Conservation (phyloP, 192 early-diverging fungal genomes). For the Backusella circina region DNA sequence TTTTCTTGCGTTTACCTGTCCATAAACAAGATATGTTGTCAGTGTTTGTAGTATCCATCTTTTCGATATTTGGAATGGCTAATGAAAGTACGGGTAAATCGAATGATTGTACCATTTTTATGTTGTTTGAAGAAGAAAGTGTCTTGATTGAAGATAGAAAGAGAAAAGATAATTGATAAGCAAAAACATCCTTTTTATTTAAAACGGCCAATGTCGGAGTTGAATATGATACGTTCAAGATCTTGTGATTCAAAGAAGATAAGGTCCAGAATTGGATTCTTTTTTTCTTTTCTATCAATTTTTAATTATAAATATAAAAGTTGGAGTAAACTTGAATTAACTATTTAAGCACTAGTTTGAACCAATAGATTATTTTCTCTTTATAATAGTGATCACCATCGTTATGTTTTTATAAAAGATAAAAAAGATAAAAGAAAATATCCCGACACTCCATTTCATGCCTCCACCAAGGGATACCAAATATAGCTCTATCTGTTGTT, state of each 20-base stretch:
- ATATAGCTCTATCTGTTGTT: too few species aligned
- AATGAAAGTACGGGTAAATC: slow-evolving; percentile 17
- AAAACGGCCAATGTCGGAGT: neutral
- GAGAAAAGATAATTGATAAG: neutral
- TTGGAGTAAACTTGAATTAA: neutral
- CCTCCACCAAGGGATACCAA: too few species aligned
- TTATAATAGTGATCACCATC: too few species aligned
- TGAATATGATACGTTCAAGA: neutral
- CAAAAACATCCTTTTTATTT: neutral
- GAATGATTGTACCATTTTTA: slow-evolving; percentile 3
- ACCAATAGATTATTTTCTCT: too few species aligned
- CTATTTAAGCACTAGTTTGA: too few species aligned
- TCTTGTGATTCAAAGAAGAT: neutral
- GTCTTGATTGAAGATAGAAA: neutral
- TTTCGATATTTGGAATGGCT: slow-evolving; percentile 17
- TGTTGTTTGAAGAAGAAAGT: neutral
- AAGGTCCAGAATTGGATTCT: neutral
- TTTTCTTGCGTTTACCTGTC: slow-evolving; percentile 17
- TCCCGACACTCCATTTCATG: too few species aligned
- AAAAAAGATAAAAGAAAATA: too few species aligned
- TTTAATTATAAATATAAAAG: neutral
- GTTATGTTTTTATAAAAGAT: too few species aligned
- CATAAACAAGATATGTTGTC: slow-evolving; percentile 21
- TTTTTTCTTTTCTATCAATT: neutral
- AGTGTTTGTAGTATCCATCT: neutral